phyloP scores from a whole-genome alignment of 2,329 filamentous ascomycete species.

The Cercospora beticola region DNA sequence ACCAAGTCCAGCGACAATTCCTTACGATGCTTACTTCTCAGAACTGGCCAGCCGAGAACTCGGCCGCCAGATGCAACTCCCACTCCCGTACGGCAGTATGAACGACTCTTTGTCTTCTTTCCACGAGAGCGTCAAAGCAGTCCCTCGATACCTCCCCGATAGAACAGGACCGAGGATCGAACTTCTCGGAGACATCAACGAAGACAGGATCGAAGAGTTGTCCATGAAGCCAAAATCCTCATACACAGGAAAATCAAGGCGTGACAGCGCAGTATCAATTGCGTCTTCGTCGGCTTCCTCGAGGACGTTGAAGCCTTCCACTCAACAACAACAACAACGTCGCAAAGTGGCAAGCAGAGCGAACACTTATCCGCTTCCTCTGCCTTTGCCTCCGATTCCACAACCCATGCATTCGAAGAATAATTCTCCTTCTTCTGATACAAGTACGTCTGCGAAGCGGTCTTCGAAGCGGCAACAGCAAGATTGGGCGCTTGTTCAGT shows the following conservation, averaged over 20 bases:
- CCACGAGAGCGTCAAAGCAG: not conserved
- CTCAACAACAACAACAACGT: not conserved
- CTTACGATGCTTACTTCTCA: not conserved
- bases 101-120: not conserved
- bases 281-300: not conserved
- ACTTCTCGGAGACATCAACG: not conserved
- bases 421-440: not conserved
- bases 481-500: not conserved
- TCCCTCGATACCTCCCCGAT: not conserved
- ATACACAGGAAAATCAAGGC: not conserved
- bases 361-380: not conserved
- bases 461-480: not conserved
- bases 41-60: not conserved
- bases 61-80: not conserved
- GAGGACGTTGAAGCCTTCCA: not conserved
- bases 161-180: not conserved
- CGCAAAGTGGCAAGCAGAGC: not conserved
- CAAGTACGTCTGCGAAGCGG: not conserved
- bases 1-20: not conserved
- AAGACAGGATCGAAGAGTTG: not conserved
- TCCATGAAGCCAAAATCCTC: not conserved
- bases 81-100: not conserved
- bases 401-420: not conserved
- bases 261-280: not conserved
- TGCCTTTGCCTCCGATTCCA: not conserved